Evolutionary conservation across 139 green algal genomes (phyloP), one percentile per base, ranked within the genome.

Genomic region (Monoraphidium neglectum): DNA sequence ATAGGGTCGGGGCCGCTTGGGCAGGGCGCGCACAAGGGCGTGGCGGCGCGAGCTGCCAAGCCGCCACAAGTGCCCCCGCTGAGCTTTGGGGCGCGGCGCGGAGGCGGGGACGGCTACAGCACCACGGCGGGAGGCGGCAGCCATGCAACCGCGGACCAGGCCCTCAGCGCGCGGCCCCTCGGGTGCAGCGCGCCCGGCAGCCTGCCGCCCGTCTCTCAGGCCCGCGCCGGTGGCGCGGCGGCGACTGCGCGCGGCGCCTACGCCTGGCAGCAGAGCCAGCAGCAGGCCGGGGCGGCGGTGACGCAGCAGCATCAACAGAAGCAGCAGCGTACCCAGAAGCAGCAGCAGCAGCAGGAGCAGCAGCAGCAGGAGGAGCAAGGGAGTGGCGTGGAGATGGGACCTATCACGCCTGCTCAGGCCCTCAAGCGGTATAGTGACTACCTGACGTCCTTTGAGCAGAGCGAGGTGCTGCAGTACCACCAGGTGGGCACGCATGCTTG

Each of bases 361-460:
- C 47, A 18, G 37, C n/a, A 30, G 30, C 30, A 33, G 28, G 26
- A 68, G 59, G 1, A 21, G 28, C 12, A 46, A 60, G 51, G 51
- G 37, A 72, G 51, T 40, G 63, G 61, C 32, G 60, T 70, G 72
- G 86, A 91, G 73, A 82, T 63, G 0, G 86, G 86, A 2, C 69
- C 74, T 46, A 87, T 91, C 49, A 85, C 83, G 0, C 77, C 83
- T 23, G 77, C 82, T 13, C 76, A 86, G 70, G 87, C 83, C 37
- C 83, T 95, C 16, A 82, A 77, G 47, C 76, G 79, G 21, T 91
- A 93, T 75, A n/a, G 57, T 13, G 79, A 91, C 70, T 85, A 86
- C 56, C 85, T 97, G 37, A 94, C 90, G 24, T 71, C 82, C 23
- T 95, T 83, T 84, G 92, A 97, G 83, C 87, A 93, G 84, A 90